Evolutionary conservation across 2,329 filamentous ascomycete species (phyloP), one percentile per base, ranked within the genome.

Genomic region (Catunica adiposa): DNA sequence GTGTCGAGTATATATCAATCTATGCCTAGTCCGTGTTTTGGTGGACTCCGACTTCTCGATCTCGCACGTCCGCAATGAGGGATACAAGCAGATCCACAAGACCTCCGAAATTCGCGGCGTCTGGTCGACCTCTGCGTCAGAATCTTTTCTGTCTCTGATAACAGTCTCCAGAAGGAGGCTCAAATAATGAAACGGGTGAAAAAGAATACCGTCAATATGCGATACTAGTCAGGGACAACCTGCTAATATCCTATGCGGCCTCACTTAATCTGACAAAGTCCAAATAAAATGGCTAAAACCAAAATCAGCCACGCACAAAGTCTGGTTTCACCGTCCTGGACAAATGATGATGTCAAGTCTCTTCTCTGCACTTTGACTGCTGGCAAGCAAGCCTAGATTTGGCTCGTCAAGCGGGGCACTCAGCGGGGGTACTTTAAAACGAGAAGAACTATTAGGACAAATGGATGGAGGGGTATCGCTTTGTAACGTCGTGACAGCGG

Each of bases 401-500:
- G 50, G 50, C 31, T 38, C 34, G 31, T 15, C 50, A 52, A 52
- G 31, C 50, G 50, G 50, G 50, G 50, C 50, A 37, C 15, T 17
- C 31, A 29, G 26, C 26, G 50, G 50, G 48, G 50, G 34, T 25
- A 14, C 31, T 52, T 52, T 52, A 38, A 52, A 52, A 52, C 38
- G n/a, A n/a, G n/a, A n/a, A n/a, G n/a, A n/a, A n/a, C n/a, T n/a
- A n/a, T n/a, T n/a, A n/a, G n/a, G n/a, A n/a, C n/a, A n/a, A n/a
- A n/a, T n/a, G n/a, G n/a, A 38, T 37, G 38, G 50, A 51, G 48
- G 50, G 50, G 50, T 52, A 52, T 52, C 31, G 20, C 22, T 22
- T 52, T 31, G 29, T 52, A 38, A 38, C 29, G 48, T 46, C 17
- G 22, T 48, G 20, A 48, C 3, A 11, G 20, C 44, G 7, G 5